Conservation (phyloP, 75 land plant species). For the Azolla pinnata region DNA sequence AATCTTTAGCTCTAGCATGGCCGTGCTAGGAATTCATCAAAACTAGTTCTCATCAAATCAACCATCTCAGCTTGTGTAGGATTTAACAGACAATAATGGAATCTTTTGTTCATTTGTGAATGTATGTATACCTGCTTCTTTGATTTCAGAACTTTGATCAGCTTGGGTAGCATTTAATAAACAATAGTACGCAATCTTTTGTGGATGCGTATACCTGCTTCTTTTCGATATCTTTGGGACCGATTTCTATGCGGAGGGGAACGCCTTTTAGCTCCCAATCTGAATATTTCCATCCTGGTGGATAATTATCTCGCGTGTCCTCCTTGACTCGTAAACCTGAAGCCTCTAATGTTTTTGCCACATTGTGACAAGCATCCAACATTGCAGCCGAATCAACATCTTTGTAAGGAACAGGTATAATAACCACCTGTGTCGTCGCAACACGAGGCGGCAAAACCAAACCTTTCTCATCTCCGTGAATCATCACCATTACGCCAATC, state of each 20-base stretch:
- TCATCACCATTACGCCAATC: slow-evolving; percentile 99
- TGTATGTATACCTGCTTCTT: too few relatives aligned
- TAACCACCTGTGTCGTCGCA: slow-evolving; percentile 75
- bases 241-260: slow-evolving; percentile 92
- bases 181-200: too few relatives aligned
- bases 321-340: slow-evolving; percentile 71
- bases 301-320: slow-evolving; percentile 79
- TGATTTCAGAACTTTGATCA: too few relatives aligned
- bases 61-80: too few relatives aligned
- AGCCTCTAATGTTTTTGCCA: slow-evolving; percentile 39
- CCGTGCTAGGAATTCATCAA: too few relatives aligned
- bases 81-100: too few relatives aligned
- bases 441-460: slow-evolving; percentile 91
- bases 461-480: slow-evolving; percentile 99
- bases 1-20: too few relatives aligned
- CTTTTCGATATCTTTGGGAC: slow-evolving; percentile 85
- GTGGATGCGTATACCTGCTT: slow-evolving; percentile 83
- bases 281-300: slow-evolving; percentile 99
- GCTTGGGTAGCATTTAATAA: too few relatives aligned
- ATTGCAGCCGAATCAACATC: slow-evolving; percentile 54
- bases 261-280: slow-evolving; percentile 98
- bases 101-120: too few relatives aligned
- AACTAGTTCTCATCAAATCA: too few relatives aligned
- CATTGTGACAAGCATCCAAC: slow-evolving; percentile 54
- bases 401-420: slow-evolving; percentile 87